Evolutionary conservation across 106 monocot species (phyloP).

Genomic region (Dendrobium catenatum): DNA sequence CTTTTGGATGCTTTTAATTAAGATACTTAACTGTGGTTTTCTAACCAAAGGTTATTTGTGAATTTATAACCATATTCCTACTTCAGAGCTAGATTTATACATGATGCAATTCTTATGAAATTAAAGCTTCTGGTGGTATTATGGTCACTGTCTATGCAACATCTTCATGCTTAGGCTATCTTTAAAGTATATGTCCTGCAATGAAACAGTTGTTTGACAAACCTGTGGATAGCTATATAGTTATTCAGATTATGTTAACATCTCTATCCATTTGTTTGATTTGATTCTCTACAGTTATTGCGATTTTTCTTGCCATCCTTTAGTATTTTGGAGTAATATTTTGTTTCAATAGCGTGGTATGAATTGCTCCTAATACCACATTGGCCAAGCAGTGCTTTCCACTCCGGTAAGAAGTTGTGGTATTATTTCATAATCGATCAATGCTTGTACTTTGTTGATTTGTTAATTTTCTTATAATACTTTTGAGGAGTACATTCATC

Average conservation of each 20-base stretch:
- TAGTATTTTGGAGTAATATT: neutral
- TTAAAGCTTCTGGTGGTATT: neutral
- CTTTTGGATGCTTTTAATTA: neutral
- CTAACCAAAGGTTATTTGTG: neutral
- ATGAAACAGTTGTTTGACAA: neutral
- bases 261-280: neutral
- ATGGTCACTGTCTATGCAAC: neutral
- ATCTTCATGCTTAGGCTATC: neutral
- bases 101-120: neutral
- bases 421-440: neutral
- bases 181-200: neutral
- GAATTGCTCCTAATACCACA: neutral
- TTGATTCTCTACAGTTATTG: neutral
- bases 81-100: neutral
- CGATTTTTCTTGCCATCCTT: no score
- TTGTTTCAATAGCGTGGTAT: neutral
- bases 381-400: neutral
- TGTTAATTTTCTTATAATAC: neutral
- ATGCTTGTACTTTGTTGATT: neutral
- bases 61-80: neutral
- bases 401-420: neutral
- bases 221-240: neutral
- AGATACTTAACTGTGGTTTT: neutral
- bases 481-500: neutral
- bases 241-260: neutral